A percentile compares a stretch with the other conserved stretches of the same genome.
Evolutionary conservation across 1,284 basidiomycete genomes (phyloP).

Genomic region (Trichosporon inkin): DNA sequence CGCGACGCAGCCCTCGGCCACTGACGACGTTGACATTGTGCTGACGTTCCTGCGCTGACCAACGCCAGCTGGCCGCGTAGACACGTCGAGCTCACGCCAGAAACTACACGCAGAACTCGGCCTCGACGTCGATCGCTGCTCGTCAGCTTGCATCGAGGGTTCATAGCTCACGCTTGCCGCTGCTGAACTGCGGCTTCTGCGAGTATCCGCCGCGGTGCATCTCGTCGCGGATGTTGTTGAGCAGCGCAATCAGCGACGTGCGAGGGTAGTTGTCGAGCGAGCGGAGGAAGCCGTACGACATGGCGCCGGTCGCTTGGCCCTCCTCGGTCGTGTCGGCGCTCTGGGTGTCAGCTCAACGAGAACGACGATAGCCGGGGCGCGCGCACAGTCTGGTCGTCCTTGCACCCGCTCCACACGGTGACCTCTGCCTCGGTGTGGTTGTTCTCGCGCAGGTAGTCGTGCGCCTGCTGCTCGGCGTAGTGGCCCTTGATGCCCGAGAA

Average conservation of each 20-base stretch:
- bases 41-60: constrained; percentile 13
- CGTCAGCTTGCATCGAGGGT: constrained; percentile 20
- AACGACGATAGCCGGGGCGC: neutral
- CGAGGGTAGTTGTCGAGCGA: constrained; percentile 61
- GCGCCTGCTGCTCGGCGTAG: constrained; percentile 32
- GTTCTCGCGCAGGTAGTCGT: constrained; percentile 32
- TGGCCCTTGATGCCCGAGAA: constrained; percentile 36
- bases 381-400: constrained; percentile 72
- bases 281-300: constrained; percentile 66
- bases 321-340: constrained; percentile 75
- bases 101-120: neutral
- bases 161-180: neutral
- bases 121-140: neutral
- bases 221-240: constrained; percentile 61
- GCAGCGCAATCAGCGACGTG: constrained; percentile 75
- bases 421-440: constrained; percentile 74
- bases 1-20: neutral
- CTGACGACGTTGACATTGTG: too few relatives aligned
- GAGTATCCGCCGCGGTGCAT: constrained; percentile 60
- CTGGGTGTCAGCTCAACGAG: constrained; percentile 20
- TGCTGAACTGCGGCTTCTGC: constrained; percentile 71
- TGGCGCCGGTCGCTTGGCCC: constrained; percentile 79
- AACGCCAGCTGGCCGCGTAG: constrained; percentile 1
- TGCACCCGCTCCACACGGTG: constrained; percentile 76
- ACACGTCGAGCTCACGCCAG: neutral